Evolutionary conservation across 169 alveolate genomes (phyloP).

Genomic region (Plasmodium gonderi): DNA sequence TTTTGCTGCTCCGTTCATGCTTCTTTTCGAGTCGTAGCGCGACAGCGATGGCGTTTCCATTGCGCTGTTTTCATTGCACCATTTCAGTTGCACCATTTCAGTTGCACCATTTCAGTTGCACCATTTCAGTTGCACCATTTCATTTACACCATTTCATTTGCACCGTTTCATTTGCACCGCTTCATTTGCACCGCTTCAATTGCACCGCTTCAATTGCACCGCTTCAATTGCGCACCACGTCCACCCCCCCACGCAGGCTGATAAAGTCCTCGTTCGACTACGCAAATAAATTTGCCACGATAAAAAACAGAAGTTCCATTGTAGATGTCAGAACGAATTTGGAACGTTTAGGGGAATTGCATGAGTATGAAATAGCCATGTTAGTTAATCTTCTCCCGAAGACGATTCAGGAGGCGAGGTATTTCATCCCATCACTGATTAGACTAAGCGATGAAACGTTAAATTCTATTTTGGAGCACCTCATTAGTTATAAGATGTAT

Average conservation of each 20-base stretch:
- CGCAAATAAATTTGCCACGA: conserved; percentile 80
- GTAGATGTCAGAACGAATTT: conserved; percentile 86
- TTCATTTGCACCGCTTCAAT: neutral
- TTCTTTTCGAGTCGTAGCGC: too few relatives aligned
- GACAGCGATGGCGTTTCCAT: too few relatives aligned
- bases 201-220: neutral
- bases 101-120: too few relatives aligned
- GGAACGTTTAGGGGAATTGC: conserved; percentile 89
- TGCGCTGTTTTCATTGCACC: too few relatives aligned
- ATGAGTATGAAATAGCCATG: conserved; percentile 91
- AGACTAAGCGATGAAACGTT: conserved; percentile 76
- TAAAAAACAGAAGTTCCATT: conserved; percentile 81
- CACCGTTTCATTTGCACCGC: neutral
- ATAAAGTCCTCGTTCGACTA: conserved; percentile 83
- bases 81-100: too few relatives aligned
- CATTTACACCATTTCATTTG: too few relatives aligned
- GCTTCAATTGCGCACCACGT: neutral
- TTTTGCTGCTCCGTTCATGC: too few relatives aligned
- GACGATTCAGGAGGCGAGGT: conserved; percentile 90
- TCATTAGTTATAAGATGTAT: conserved; percentile 76
- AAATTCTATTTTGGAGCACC: conserved; percentile 75
- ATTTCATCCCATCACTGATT: conserved; percentile 79
- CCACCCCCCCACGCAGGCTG: conserved; percentile 31
- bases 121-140: too few relatives aligned
- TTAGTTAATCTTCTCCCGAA: conserved; percentile 90